These are phyloP conservation scores for Ichthyophthirius multifiliis DNA, from an alignment of 169 alveolate species.

Conservation along the genomic window DNA sequence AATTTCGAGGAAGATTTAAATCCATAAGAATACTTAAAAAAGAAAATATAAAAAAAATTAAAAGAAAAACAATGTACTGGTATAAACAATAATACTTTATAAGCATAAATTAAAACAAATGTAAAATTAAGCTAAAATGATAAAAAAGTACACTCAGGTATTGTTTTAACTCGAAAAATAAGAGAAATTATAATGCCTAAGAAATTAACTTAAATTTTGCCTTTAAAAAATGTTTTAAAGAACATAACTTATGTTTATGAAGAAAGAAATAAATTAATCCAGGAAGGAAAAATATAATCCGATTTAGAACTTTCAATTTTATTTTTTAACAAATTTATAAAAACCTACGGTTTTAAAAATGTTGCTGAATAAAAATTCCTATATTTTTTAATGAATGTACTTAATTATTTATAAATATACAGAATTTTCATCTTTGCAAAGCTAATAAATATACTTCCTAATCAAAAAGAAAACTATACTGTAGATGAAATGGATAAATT, in stretches of 20 bases:
- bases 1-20: not conserved
- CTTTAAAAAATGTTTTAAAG: not conserved
- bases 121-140: not conserved
- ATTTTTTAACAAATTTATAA: conserved; percentile 32
- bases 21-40: not conserved
- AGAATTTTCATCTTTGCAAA: conserved; percentile 30
- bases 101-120: not conserved
- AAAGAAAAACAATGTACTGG: not conserved
- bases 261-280: not conserved
- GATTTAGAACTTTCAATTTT: conserved; percentile 29
- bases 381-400: conserved; percentile 17
- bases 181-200: not conserved
- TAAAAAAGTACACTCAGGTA: not conserved
- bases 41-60: not conserved
- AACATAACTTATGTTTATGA: not conserved
- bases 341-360: conserved; percentile 32
- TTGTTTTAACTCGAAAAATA: not conserved
- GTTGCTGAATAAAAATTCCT: conserved; percentile 39
- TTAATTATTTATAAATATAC: conserved; percentile 21
- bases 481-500: conserved; percentile 24
- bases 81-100: not conserved
- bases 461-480: conserved; percentile 12
- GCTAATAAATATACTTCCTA: not conserved
- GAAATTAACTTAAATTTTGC: not conserved
- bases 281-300: not conserved